Evolutionary conservation across 2,329 filamentous ascomycete genomes (phyloP), one percentile per base, ranked within the genome.

Genomic region (Calonectria henricotiae): DNA sequence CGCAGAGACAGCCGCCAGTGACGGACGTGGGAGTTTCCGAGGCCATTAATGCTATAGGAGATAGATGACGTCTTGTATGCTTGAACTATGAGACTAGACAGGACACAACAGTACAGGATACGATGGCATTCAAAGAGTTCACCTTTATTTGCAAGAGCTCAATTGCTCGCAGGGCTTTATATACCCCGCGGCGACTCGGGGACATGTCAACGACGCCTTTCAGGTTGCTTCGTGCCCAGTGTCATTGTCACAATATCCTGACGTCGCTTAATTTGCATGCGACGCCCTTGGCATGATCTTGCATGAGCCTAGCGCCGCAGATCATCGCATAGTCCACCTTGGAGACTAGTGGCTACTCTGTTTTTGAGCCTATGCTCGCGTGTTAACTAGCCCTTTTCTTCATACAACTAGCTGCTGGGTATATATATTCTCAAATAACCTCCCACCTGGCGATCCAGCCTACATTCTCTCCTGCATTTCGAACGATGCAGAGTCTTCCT

Each of bases 371-470:
- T 17, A 23, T 58, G 13, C 39, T 37, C 12, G 35, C 15, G 20
- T 23, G 35, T 58, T 58, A 58, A 58, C 51, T 23, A 7, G 35
- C n/a, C 51, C 8, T 7, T 30, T 7, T 55, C 44, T 27, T 15
- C 25, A 27, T 58, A 46, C 9, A 20, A 17, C 20, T 9, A 27
- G 37, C 32, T 4, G 35, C 35, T 25, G 32, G 20, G 12, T 20
- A 11, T 39, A 30, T n/a, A n/a, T n/a, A n/a, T 20, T 43, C 25
- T 76, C 68, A 91, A 41, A 91, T 83, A 75, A 91, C 79, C 75
- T 96, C 92, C 95, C 95, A 98, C 73, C 84, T 85, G 3, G 90
- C 96, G 73, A 98, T 81, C 83, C 95, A 92, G 2, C 94, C 96
- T 5, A 96, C 85, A 39, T 85, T 90, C 82, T 95, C 91, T 1